Base-by-base conservation (phyloP, 495 filamentous ascomycete genomes). In the Astrothelium macrocarpum region DNA sequence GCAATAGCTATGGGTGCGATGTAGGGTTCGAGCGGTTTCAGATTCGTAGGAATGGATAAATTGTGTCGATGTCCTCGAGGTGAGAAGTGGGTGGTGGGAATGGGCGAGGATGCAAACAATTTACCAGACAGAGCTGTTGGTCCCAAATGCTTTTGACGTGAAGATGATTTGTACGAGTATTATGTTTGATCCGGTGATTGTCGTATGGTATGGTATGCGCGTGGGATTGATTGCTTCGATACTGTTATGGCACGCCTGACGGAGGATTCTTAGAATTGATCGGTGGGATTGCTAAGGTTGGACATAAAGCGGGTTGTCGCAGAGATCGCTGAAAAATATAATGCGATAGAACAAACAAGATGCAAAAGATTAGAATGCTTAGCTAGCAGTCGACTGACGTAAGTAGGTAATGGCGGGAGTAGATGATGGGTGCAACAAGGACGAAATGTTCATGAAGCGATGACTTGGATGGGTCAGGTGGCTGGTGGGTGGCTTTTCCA, bases 381-480 rank as follows among this genome's bases (percentile, higher is more conserved):
- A 18, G 18, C 43, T 3, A 49, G 18, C 43, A 49, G 11, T 3
- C 3, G 18, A 49, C 18, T 49, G 43, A 49, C 43, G 7, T 49
- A 20, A 18, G 7, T 5, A 20, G 43, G 7, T 5, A 56, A 56
- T 25, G 11, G 29, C 25, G 49, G 11, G 2, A 1, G 25, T 10
- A 25, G 29, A 29, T 9, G 20, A 20, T 20, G 20, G 49, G 12
- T 25, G 25, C 12, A 29, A 56, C 23, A 26, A 5, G 10, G 49
- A 25, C 49, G 49, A 56, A 29, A 56, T 49, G 25, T 56, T 26
- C 16, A 2, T 29, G 5, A 29, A 5, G 34, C 49, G 49, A 56
- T 56, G 49, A 56, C 49, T 56, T 56, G 49, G 49, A 5, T n/a
- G 49, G 49, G 23, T 28, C 29, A 9, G 49, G 49, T 56, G 49